phyloP scores from a whole-genome alignment of 176 grass and related monocot species.

The Cenchrus fungigraminus region DNA sequence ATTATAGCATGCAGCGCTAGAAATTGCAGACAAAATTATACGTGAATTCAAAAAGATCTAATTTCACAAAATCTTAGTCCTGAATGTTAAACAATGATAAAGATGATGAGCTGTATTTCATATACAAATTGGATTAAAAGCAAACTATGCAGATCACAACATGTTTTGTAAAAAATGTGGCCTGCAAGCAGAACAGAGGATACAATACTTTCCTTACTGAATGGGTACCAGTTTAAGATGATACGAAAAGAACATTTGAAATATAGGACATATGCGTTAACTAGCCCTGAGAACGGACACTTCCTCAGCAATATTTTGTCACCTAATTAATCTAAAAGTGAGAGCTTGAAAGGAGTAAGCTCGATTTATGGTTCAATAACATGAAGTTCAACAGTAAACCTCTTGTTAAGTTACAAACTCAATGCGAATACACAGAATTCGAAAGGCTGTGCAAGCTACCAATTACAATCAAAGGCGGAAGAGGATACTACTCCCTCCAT shows the following conservation, averaged over 20 bases:
- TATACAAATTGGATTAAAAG: not conserved
- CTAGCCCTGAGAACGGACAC: not conserved
- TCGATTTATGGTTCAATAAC: slow-evolving; percentile 13
- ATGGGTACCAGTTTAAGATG: not conserved
- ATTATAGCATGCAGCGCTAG: not conserved
- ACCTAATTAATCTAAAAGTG: not conserved
- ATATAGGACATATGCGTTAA: not conserved
- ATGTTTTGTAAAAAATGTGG: slow-evolving; percentile 18
- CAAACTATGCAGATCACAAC: not conserved
- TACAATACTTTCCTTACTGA: not conserved
- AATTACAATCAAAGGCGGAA: not conserved
- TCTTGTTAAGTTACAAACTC: not conserved
- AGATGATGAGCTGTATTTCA: not conserved
- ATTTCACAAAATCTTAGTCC: slow-evolving; percentile 5
- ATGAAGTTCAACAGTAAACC: not conserved
- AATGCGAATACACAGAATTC: not conserved
- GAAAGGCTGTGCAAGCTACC: not conserved
- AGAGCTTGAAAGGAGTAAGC: not conserved
- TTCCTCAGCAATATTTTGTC: not conserved
- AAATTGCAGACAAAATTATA: not conserved
- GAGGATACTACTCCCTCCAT: not conserved
- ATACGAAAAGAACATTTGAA: not conserved
- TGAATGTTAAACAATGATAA: not conserved
- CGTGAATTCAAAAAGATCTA: not conserved
- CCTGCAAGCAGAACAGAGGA: not conserved